These are phyloP conservation scores for Groenewaldozyma sp. DNA, from an alignment of 1,139 yeast species.

Conservation along the genomic window DNA sequence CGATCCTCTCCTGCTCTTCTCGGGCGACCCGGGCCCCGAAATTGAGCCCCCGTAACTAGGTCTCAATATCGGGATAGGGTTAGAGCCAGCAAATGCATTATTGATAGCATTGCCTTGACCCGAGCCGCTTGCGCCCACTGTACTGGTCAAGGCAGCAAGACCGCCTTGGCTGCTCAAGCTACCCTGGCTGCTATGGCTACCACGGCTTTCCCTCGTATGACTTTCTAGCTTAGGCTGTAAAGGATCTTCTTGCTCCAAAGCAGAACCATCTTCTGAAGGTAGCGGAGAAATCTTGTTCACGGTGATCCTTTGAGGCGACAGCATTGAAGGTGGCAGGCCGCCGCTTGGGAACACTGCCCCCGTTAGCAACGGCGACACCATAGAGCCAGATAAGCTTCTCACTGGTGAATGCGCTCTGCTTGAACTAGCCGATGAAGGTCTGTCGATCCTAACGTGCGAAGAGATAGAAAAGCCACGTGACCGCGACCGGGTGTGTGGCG, in stretches of 20 bases:
- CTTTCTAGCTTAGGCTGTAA: too few species aligned
- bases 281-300: neutral
- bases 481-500: neutral
- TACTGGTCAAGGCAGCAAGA: too few species aligned
- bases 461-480: constrained; percentile 2
- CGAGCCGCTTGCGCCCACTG: too few species aligned
- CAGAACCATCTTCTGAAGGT: neutral
- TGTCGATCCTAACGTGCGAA: neutral
- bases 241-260: neutral
- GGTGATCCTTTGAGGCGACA: constrained; percentile 1
- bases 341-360: constrained; percentile 2
- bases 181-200: too few species aligned
- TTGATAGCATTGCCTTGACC: too few species aligned
- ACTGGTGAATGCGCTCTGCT: constrained; percentile 10
- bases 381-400: constrained; percentile 3
- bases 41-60: neutral
- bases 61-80: neutral
- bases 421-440: constrained; percentile 7
- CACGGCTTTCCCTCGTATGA: too few species aligned
- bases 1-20: neutral
- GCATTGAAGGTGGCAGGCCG: constrained; percentile 3
- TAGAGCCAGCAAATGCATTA: too few species aligned
- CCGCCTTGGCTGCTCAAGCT: too few species aligned
- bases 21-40: neutral
- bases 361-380: neutral